phyloP scores from a whole-genome alignment of 306 rosid species.

The Cicer arietinum region DNA sequence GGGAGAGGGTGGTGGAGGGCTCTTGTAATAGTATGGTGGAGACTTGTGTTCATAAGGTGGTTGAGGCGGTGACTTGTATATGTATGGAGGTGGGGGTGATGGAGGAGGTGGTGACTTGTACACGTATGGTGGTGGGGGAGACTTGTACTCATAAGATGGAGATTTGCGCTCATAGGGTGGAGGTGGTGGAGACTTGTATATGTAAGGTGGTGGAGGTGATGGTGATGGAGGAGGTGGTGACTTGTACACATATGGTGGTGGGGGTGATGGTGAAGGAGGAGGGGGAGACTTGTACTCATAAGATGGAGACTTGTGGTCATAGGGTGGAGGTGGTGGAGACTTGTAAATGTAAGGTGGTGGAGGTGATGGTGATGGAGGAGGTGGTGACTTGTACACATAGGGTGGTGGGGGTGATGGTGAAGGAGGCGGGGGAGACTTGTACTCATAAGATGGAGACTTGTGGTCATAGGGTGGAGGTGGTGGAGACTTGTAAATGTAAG shows the following conservation, averaged over 20 bases:
- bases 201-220: too few species aligned
- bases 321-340: constrained; percentile 49
- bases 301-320: constrained; percentile 43
- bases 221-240: background rate
- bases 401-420: constrained; percentile 39
- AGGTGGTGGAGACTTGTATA: too few species aligned
- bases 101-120: too few species aligned
- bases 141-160: too few species aligned
- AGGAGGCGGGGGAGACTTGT: constrained; percentile 58
- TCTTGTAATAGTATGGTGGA: too few species aligned
- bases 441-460: constrained; percentile 41
- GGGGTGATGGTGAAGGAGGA: constrained; percentile 52
- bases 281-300: constrained; percentile 65
- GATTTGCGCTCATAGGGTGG: too few species aligned
- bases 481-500: too few species aligned
- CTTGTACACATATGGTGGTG: background rate
- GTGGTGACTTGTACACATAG: background rate
- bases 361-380: constrained; percentile 46
- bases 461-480: constrained; percentile 3
- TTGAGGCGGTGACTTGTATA: too few species aligned
- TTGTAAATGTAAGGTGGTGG: constrained; percentile 43
- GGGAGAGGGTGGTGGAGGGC: too few species aligned
- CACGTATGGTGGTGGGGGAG: too few species aligned
- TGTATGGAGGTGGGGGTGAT: too few species aligned
- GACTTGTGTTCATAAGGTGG: too few species aligned